These are phyloP conservation scores for Ophiostoma montium DNA, from an alignment of 2,329 filamentous ascomycete genomes.

Conservation along the genomic window DNA sequence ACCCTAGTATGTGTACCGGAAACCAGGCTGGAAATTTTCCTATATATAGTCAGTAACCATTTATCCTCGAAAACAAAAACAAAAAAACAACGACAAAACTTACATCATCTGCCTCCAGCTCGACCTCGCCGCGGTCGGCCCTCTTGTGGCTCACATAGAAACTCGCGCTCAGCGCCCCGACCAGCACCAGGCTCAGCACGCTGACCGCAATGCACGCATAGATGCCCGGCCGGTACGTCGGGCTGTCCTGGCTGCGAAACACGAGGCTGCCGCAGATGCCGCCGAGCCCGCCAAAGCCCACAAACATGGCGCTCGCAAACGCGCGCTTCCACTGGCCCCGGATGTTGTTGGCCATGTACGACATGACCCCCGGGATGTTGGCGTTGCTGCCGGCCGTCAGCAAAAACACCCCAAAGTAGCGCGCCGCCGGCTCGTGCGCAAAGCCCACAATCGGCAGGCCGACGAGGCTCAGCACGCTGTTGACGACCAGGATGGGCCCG, in stretches of 20 bases:
- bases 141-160: constrained; percentile 32
- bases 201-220: constrained; percentile 40
- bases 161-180: constrained; percentile 25
- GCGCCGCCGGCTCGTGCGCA: constrained; percentile 36
- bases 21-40: constrained; percentile 26
- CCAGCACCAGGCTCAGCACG: constrained; percentile 31
- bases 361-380: constrained; percentile 60
- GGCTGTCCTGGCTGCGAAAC: constrained; percentile 45
- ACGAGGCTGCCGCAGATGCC: constrained; percentile 64
- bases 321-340: constrained; percentile 81
- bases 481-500: constrained; percentile 51
- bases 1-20: constrained; percentile 26
- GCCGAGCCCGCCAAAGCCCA: constrained; percentile 64
- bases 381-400: constrained; percentile 63
- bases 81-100: constrained; percentile 2
- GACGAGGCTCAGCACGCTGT: constrained; percentile 39
- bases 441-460: constrained; percentile 64
- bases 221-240: constrained; percentile 39
- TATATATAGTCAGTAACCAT: constrained; percentile 5
- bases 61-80: neutral
- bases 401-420: constrained; percentile 65
- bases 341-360: constrained; percentile 80
- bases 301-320: constrained; percentile 60
- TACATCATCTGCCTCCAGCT: constrained; percentile 36
- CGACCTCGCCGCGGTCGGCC: constrained; percentile 38